Evolutionary conservation across 2,329 filamentous ascomycete species (phyloP), one percentile per base, ranked within the genome.

Genomic region (Claviceps sp.): DNA sequence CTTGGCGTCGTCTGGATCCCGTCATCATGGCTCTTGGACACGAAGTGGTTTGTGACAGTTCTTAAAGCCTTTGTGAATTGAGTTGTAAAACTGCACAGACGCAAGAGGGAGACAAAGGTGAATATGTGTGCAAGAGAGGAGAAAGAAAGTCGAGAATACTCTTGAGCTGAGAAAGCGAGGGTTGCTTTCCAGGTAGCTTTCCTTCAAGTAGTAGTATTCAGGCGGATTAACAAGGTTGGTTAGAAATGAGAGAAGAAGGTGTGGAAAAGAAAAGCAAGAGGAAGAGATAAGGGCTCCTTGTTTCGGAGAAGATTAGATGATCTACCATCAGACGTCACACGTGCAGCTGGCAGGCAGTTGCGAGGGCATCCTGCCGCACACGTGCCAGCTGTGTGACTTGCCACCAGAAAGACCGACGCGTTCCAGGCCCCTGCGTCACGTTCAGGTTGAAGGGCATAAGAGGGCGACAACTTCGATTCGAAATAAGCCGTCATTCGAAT

Each of bases 11-110:
- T 39, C 47, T 48, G 34, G 22, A 30, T 43, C 47, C 46, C 44
- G 48, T 52, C 53, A 55, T 55, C 16, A 43, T 55, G 50, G 39
- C 44, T 48, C 42, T 34, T 34, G 37, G 51, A 54, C 50, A 55
- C 45, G 47, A 47, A 52, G 50, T 54, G 26, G 54, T 50, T 16
- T 30, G 40, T 47, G 43, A 34, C 34, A 30, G 22, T n/a, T 41
- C 43, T 51, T 43, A 19, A 34, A 24, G 42, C 17, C 42, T 41
- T 24, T 30, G 16, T 40, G 37, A 17, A 46, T 37, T 44, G 26
- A 50, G n/a, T n/a, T 41, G 6, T 41, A 17, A 22, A 40, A 17
- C 38, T 14, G 44, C 26, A 47, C 17, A 34, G 11, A 6, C 16
- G 19, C 14, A 46, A n/a, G 43, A 6, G 24, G 13, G 5, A 5